Base-by-base conservation (phyloP, 2,329 filamentous ascomycete species). In the Apiospora saccharicola region DNA sequence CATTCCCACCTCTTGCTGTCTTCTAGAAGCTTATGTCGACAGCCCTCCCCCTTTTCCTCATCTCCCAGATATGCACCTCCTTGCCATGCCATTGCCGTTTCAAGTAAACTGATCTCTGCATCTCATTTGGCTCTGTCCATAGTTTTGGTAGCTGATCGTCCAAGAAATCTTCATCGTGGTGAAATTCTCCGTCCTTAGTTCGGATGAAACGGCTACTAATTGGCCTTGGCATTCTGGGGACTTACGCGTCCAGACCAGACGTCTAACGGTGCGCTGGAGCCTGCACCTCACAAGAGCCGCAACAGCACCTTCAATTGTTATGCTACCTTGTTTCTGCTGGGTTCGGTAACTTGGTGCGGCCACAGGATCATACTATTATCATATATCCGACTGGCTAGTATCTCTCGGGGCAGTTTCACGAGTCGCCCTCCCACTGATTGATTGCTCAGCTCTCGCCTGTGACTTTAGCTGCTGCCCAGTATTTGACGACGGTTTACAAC, bases 181-280 rank as follows among this genome's bases (percentile, higher is more conserved):
- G 19, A 24, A 22, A 37, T 13, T 22, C 14, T 7, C 30, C 30
- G 53, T 19, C 10, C 26, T 19, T 61, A 37, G 34, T 64, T n/a
- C 57, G 57, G 57, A 41, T 64, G 57, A 64, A 41, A 64, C 34
- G 57, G 57, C 57, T 30, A 64, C 30, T 30, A 13, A 41, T 12
- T 37, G 34, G 57, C 8, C 57, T 64, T 64, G 57, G 57, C 57
- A 64, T 64, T 64, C 34, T 41, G 57, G 57, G 19, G 57, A 41
- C 19, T 64, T 64, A 64, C 57, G 57, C 57, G 57, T 61, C 53
- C 53, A 57, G 16, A 8, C 16, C n/a, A n/a, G 26, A 2, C 19
- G 53, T 41, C 37, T 41, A 41, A 41, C 37, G 37, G 37, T 30
- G 37, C 37, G 37, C 16, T 14, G 19, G 30, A 8, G 4, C 53